phyloP scores from a whole-genome alignment of 2,329 filamentous ascomycete species.

The Hymenotorrendiella dingleyae region DNA sequence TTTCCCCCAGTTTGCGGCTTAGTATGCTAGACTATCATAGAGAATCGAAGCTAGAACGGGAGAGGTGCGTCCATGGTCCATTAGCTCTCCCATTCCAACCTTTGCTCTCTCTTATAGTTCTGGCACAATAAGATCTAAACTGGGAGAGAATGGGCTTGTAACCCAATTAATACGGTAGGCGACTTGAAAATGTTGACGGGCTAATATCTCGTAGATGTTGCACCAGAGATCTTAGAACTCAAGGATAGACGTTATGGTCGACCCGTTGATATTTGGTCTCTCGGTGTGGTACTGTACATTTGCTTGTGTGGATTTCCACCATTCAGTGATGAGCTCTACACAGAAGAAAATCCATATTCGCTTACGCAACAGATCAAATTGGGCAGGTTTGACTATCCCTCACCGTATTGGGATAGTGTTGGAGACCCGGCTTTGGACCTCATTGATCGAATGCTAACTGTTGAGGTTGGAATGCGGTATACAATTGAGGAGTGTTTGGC shows the following conservation, averaged over 20 bases:
- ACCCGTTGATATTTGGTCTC: slow-evolving; percentile 92
- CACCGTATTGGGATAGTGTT: slow-evolving; percentile 89
- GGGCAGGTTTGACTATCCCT: slow-evolving; percentile 89
- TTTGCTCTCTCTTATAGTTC: too few relatives aligned
- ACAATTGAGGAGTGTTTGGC: slow-evolving; percentile 85
- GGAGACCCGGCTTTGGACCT: slow-evolving; percentile 83
- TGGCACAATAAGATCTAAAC: too few relatives aligned
- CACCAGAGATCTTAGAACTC: slow-evolving; percentile 85
- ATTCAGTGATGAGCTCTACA: slow-evolving; percentile 89
- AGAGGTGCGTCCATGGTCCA: too few relatives aligned
- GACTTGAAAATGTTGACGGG: too few relatives aligned
- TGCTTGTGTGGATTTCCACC: slow-evolving; percentile 95
- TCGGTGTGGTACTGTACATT: slow-evolving; percentile 97
- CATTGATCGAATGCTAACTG: slow-evolving; percentile 90
- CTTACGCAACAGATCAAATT: slow-evolving; percentile 85
- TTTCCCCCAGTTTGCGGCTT: too few relatives aligned
- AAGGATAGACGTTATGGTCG: slow-evolving; percentile 85
- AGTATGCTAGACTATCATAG: too few relatives aligned
- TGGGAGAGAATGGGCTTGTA: too few relatives aligned
- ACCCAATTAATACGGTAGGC: too few relatives aligned
- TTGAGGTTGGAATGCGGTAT: slow-evolving; percentile 76
- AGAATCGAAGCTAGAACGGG: too few relatives aligned
- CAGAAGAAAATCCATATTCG: slow-evolving; percentile 74
- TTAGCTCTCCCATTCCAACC: too few relatives aligned
- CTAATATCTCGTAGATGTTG: too few relatives aligned